Evolutionary conservation across 2,329 filamentous ascomycete species (phyloP).

Genomic region (Hypoxylon sp.): DNA sequence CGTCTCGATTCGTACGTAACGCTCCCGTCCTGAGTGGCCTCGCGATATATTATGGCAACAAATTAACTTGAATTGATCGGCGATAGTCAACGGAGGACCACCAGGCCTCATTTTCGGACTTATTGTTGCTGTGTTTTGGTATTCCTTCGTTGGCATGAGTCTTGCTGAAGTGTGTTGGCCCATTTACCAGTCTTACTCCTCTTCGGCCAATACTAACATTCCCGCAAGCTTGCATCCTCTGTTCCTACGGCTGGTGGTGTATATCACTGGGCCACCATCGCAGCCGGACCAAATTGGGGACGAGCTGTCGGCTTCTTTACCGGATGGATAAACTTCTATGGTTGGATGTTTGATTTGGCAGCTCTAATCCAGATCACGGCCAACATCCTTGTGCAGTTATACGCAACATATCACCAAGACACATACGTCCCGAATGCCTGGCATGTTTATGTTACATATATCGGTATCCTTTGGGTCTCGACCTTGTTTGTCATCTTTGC

Average conservation of each 20-base stretch:
- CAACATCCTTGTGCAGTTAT: slow-evolving; percentile 69
- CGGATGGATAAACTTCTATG: slow-evolving; percentile 63
- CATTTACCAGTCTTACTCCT: neutral
- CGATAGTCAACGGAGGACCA: slow-evolving; percentile 53
- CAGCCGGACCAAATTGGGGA: slow-evolving; percentile 62
- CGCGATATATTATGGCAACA: slow-evolving; percentile 6
- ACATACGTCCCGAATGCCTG: slow-evolving; percentile 60
- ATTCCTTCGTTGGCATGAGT: slow-evolving; percentile 53
- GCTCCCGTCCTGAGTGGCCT: neutral
- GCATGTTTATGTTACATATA: slow-evolving; percentile 67
- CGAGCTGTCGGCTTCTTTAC: slow-evolving; percentile 59
- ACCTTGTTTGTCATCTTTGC: slow-evolving; percentile 63
- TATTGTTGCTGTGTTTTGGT: slow-evolving; percentile 54
- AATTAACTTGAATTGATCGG: neutral
- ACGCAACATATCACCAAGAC: slow-evolving; percentile 64
- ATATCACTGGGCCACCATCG: slow-evolving; percentile 69
- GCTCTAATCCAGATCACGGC: slow-evolving; percentile 66
- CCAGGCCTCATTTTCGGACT: slow-evolving; percentile 55
- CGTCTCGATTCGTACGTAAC: slow-evolving; percentile 56
- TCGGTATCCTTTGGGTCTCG: slow-evolving; percentile 63
- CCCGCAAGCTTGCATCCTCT: slow-evolving; percentile 62
- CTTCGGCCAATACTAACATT: slow-evolving; percentile 18
- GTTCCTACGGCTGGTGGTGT: slow-evolving; percentile 68
- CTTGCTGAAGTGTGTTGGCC: slow-evolving; percentile 51
- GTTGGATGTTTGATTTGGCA: slow-evolving; percentile 69